phyloP scores from a whole-genome alignment of 257 asterid species.

The Rauvolfia tetraphylla region DNA sequence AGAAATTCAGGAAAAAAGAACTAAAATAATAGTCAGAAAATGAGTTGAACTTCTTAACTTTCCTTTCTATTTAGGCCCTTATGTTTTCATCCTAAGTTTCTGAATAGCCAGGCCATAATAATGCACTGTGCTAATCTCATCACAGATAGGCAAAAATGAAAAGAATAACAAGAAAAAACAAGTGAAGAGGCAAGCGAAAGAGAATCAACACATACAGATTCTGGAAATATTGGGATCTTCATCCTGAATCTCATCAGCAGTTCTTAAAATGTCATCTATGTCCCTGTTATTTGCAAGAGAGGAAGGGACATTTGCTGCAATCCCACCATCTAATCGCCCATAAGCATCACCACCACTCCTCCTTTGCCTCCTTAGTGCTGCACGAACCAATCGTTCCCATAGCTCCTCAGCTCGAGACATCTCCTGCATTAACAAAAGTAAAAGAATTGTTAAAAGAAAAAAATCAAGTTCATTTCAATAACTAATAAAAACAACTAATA shows the following conservation, averaged over 20 bases:
- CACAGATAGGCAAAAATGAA: not conserved
- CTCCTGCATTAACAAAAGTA: slow-evolving; percentile 35
- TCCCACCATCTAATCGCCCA: slow-evolving; percentile 60
- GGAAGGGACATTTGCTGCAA: slow-evolving; percentile 88
- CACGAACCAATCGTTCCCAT: slow-evolving; percentile 94
- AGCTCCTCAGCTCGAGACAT: slow-evolving; percentile 89
- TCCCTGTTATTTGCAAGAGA: slow-evolving; percentile 83
- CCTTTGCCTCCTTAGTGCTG: slow-evolving; percentile 81
- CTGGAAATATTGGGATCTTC: slow-evolving; percentile 83
- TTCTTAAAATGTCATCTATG: slow-evolving; percentile 87
- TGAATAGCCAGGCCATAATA: not conserved
- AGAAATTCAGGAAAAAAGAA: not conserved
- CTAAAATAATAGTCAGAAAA: not conserved
- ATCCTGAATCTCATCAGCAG: slow-evolving; percentile 94
- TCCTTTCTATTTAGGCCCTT: not conserved
- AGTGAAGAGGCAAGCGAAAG: not conserved
- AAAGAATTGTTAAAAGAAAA: not conserved
- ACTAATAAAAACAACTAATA: not conserved
- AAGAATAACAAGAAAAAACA: not conserved
- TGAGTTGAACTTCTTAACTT: not conserved
- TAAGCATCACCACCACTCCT: slow-evolving; percentile 39
- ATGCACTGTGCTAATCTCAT: not conserved
- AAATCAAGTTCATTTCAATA: not conserved
- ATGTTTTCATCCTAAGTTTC: not conserved
- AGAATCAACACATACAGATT: slow-evolving; percentile 48